Evolutionary conservation across 129 eudicot genomes (phyloP), one percentile per base, ranked within the genome.

Genomic region (Chrysanthemum makinoi): DNA sequence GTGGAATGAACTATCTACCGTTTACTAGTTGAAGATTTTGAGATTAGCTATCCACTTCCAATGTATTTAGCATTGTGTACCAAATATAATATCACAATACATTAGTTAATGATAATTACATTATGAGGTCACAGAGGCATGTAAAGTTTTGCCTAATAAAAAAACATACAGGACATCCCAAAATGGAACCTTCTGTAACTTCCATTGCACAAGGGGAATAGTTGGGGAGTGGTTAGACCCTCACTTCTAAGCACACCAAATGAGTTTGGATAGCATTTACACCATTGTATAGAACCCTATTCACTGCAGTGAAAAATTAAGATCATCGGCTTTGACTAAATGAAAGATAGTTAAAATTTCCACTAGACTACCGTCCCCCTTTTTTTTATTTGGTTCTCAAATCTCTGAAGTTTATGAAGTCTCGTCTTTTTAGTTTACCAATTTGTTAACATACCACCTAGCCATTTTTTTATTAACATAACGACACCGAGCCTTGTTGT

Each of bases 261-360:
- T 1, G 4, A 11, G 35, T 59, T 22, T 59, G 39, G 35, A 59
- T 10, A 33, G 4, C 64, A 59, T 59, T 59, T 6, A 22, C 20
- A 59, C n/a, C 4, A 59, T 10, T 58, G 62, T 20, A 57, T 57
- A 17, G 30, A 30, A 30, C 11, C 66, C 11, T 26, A 22, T 28
- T 26, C 4, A 4, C 47, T 30, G 33, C 10, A 62, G 10, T 26
- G 66, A 30, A 6, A 62, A 5, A 62, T 11, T 62, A 6, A 3
- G 66, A 62, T 26, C 47, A 15, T 47, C 33, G 11, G 35, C 18
- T 65, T 65, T 66, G 30, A 66, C 35, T 66, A 66, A 66, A 22
- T 15, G 5, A 58, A 2, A 66, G 33, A 28, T 47, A 11, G 2
- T 19, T 46, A 19, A 22, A 17, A 66, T 12, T 68, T 22, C 59